Conservation (phyloP, 352 stramenopile species). For the Globisporangium solare region DNA sequence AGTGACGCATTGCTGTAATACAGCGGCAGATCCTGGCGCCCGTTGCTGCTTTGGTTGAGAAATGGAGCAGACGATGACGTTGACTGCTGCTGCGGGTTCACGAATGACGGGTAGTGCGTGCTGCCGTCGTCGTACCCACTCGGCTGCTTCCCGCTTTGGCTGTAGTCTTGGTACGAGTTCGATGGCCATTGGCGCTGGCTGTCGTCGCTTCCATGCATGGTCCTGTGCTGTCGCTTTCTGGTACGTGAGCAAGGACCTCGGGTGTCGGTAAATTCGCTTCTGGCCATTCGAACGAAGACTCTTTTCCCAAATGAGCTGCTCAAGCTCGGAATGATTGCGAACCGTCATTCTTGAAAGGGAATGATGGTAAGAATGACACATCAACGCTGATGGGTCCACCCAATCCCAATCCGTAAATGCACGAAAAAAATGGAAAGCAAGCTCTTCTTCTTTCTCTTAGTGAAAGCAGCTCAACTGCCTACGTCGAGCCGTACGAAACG, state of each 20-base stretch:
- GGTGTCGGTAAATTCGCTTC: too few species aligned
- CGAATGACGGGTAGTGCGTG: constrained; percentile 6
- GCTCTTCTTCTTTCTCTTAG: not conserved
- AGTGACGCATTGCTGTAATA: constrained; percentile 4
- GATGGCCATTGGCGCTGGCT: not conserved
- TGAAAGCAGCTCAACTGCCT: not conserved
- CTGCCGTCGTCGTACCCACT: constrained; percentile 8
- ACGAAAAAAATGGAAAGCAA: not conserved
- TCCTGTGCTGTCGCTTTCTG: not conserved
- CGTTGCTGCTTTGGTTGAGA: not conserved
- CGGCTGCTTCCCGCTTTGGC: constrained; percentile 3
- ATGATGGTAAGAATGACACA: not conserved
- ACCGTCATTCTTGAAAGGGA: not conserved
- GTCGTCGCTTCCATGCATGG: not conserved
- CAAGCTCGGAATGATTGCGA: too few species aligned
- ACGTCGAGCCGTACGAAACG: constrained; percentile 1
- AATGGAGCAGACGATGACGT: not conserved
- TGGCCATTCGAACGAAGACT: too few species aligned
- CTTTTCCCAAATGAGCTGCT: too few species aligned
- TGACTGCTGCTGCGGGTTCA: constrained; percentile 2
- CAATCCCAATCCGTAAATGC: constrained; percentile 1
- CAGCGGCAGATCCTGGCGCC: not conserved
- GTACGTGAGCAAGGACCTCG: too few species aligned
- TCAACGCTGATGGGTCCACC: too few species aligned
- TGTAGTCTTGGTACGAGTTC: not conserved